These are phyloP conservation scores for Trichosporon inkin DNA, from an alignment of 1,284 basidiomycete species.

Conservation along the genomic window DNA sequence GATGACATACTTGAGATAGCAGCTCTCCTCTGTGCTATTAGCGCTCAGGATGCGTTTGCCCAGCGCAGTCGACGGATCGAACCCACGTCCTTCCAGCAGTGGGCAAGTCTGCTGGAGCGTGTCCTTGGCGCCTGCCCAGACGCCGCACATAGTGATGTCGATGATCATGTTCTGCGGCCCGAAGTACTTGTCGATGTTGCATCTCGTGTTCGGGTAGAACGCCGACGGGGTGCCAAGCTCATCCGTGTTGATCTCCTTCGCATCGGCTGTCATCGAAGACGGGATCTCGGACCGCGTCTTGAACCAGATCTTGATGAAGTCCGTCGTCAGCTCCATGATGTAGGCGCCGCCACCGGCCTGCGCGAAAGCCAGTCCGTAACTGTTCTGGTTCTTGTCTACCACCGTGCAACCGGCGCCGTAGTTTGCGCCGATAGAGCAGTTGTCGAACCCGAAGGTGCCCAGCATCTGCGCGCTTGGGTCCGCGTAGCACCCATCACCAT, in stretches of 20 bases:
- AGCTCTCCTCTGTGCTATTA: conserved; percentile 15
- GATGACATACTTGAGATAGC: conserved; percentile 69
- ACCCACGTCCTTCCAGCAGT: conserved; percentile 23
- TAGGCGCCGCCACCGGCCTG: conserved; percentile 64
- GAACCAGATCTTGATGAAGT: conserved; percentile 64
- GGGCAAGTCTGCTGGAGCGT: conserved; percentile 63
- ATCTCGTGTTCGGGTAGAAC: conserved; percentile 62
- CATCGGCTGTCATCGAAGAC: conserved; percentile 54
- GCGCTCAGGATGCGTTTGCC: conserved; percentile 4
- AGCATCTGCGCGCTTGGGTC: conserved; percentile 7
- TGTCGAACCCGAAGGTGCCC: conserved; percentile 18
- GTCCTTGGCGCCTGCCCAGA: conserved; percentile 56
- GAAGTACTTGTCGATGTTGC: conserved; percentile 62
- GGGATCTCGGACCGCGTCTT: conserved; percentile 63
- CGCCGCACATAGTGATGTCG: conserved; percentile 67
- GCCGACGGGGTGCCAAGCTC: conserved; percentile 64
- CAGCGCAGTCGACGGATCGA: neutral
- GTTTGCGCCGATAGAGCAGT: conserved; percentile 42
- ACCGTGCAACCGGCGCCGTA: conserved; percentile 63
- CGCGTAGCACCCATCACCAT: conserved; percentile 16
- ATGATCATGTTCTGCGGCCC: conserved; percentile 64
- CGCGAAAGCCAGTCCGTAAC: conserved; percentile 65
- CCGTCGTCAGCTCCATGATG: conserved; percentile 63
- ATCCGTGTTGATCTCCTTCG: conserved; percentile 60
- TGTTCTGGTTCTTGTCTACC: conserved; percentile 55